Conservation (phyloP, 176 grass and related monocot genomes). For the Poa annua region DNA sequence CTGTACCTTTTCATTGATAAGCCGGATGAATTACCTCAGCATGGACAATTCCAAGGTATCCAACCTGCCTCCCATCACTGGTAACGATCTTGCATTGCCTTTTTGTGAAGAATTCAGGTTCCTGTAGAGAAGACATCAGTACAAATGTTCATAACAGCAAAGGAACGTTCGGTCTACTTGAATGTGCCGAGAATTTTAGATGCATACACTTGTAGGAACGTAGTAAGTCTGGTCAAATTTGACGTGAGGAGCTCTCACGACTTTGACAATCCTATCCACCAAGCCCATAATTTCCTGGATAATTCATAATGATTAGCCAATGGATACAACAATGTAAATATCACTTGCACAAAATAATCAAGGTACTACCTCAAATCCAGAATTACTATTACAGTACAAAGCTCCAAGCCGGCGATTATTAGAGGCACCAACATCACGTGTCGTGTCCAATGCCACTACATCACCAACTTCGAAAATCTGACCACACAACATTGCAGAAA, state of each 20-base stretch:
- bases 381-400: constrained; percentile 82
- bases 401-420: constrained; percentile 90
- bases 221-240: constrained; percentile 62
- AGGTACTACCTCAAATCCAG: constrained; percentile 87
- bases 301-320: constrained; percentile 29
- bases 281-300: constrained; percentile 91
- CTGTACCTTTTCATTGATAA: not conserved
- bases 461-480: constrained; percentile 98
- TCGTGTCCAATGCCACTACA: constrained; percentile 63
- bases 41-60: constrained; percentile 86
- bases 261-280: constrained; percentile 90
- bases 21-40: constrained; percentile 60
- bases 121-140: constrained; percentile 49
- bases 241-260: constrained; percentile 58
- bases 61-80: constrained; percentile 69
- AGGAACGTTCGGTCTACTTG: constrained; percentile 23
- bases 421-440: constrained; percentile 73
- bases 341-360: not conserved
- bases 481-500: constrained; percentile 33
- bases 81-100: constrained; percentile 84
- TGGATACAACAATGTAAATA: constrained; percentile 34
- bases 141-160: constrained; percentile 24
- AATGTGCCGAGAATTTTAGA: constrained; percentile 9
- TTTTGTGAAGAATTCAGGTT: constrained; percentile 89
- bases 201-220: constrained; percentile 71